Base-by-base conservation (phyloP, 2,329 filamentous ascomycete genomes). In the Alternaria ventricosa region DNA sequence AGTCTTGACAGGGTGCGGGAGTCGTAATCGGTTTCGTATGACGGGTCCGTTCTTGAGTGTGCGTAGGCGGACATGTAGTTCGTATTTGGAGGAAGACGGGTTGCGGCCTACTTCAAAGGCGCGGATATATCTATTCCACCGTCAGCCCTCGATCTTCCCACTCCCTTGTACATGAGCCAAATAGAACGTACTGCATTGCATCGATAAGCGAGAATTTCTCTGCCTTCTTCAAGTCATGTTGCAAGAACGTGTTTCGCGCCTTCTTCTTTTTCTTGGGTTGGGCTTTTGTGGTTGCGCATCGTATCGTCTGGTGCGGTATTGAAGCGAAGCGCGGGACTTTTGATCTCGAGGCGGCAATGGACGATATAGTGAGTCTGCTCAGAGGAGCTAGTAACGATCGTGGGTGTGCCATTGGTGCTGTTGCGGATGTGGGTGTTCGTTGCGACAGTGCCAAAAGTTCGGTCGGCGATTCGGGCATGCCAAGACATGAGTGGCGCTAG, bases 1-100 rank as follows among this genome's bases (percentile, higher is more conserved):
- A 67, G 92, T 96, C 79, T 93, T 92, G 69, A 98, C 92, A 5
- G 94, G 91, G 80, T 96, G 91, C 0, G 96, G 96, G 18, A 99
- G 89, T 45, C 91, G 90, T 77, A 99, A 86, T 78, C 93, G 92
- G 82, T 92, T 96, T 68, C 94, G 92, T 69, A 99, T 86, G 9
- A 96, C 89, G 18, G 94, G 91, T 1, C 94, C 94, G 80, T 94
- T 94, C 79, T 94, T 95, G 71, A 89, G 86, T 2, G 95, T 94
- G 75, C 90, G 90, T 67, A 99, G 84, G 75, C 91, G 94, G 72
- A 99, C 84, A 74, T 92, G 87, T 55, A 98, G 75, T 79, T 98
- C 96, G 84, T 99, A 99, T 80, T 97, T 98, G 71, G 89, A 85
- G 11, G 85, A 84, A 3, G 87, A 85, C 4, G 92, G 91, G 53